Conservation (phyloP, 148 eudicot genomes). For the Rhododendron simsii region DNA sequence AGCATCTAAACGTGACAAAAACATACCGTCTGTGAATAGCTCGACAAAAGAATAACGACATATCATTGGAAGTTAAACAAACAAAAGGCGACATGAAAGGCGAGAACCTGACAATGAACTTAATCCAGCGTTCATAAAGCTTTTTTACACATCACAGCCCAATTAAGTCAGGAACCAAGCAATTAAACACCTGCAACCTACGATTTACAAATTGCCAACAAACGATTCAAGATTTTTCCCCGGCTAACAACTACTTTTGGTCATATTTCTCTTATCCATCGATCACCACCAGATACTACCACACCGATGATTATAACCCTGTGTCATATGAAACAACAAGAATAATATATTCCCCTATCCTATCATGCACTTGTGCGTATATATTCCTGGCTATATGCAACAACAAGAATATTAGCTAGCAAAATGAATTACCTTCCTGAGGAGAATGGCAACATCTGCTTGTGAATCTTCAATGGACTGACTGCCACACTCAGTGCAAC, state of each 20-base stretch:
- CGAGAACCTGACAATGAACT: neutral
- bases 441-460: slow-evolving; percentile 91
- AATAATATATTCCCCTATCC: neutral
- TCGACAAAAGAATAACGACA: too few species aligned
- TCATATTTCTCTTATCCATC: neutral
- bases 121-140: neutral
- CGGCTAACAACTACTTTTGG: neutral
- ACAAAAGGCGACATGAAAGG: neutral
- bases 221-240: neutral
- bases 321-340: too few species aligned
- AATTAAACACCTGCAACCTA: neutral
- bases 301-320: neutral
- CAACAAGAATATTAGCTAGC: neutral
- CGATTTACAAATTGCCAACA: neutral
- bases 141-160: neutral
- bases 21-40: neutral
- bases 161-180: neutral
- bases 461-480: slow-evolving; percentile 98
- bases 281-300: neutral
- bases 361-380: neutral
- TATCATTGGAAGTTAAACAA: too few species aligned
- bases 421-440: slow-evolving; percentile 56
- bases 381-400: neutral
- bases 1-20: neutral
- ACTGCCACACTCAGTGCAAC: slow-evolving; percentile 93